These are phyloP conservation scores for Leishmania martiniquensis DNA, from an alignment of 208 protist genomes.

Conservation along the genomic window DNA sequence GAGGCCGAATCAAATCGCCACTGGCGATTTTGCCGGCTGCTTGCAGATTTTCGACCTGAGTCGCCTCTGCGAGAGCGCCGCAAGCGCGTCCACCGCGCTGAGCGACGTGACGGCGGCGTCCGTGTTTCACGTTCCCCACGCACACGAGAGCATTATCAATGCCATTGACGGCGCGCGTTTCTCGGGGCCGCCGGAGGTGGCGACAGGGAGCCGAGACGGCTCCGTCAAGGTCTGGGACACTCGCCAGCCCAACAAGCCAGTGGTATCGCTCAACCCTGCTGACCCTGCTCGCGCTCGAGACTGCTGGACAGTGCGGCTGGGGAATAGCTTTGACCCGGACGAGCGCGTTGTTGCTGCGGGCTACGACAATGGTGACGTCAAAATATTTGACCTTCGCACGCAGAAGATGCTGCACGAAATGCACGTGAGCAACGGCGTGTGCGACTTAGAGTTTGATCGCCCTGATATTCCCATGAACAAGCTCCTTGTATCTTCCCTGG, in stretches of 20 bases:
- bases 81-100: constrained; percentile 21
- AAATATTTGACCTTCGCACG: constrained; percentile 94
- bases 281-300: constrained; percentile 72
- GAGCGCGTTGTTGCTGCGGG: constrained; percentile 93
- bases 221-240: constrained; percentile 94
- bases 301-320: constrained; percentile 94
- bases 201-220: constrained; percentile 90
- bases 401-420: constrained; percentile 92
- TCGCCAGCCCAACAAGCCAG: constrained; percentile 83
- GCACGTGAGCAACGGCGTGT: constrained; percentile 94
- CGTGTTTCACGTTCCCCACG: constrained; percentile 68
- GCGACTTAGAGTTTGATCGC: constrained; percentile 92
- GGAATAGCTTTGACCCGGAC: constrained; percentile 88
- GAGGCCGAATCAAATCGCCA: constrained; percentile 33
- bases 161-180: constrained; percentile 92
- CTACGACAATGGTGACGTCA: constrained; percentile 97
- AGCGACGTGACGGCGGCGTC: constrained; percentile 39
- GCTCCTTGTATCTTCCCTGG: constrained; percentile 86
- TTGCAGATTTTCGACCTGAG: constrained; percentile 84
- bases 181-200: constrained; percentile 88
- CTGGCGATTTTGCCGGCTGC: constrained; percentile 90
- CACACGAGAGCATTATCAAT: constrained; percentile 94
- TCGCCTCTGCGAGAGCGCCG: constrained; percentile 29
- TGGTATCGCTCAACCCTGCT: constrained; percentile 82
- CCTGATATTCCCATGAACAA: constrained; percentile 96